Evolutionary conservation across 306 rosid genomes (phyloP).

Genomic region (Parietaria judaica): DNA sequence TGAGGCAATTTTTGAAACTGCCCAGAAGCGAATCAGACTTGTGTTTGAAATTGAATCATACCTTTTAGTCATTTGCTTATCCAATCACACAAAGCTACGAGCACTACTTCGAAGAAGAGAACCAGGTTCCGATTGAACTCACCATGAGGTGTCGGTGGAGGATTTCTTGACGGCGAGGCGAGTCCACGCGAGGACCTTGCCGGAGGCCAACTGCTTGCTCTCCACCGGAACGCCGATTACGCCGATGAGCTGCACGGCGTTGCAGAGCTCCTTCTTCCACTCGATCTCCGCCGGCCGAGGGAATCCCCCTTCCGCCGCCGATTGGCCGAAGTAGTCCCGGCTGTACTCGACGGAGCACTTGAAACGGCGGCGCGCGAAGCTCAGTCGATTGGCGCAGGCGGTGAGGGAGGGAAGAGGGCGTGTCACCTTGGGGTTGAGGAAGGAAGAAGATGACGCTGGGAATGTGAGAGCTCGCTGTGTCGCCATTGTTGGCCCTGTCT

Average conservation of each 20-base stretch:
- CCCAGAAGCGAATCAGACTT: too few relatives aligned
- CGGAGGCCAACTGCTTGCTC: slow-evolving; percentile 65
- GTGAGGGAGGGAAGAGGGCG: slow-evolving; percentile 6
- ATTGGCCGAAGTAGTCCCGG: slow-evolving; percentile 16
- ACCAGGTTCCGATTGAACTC: neutral
- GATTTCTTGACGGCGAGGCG: slow-evolving; percentile 77
- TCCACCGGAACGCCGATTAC: slow-evolving; percentile 58
- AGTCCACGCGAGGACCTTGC: slow-evolving; percentile 75
- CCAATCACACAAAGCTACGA: too few relatives aligned
- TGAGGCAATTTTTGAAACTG: too few relatives aligned
- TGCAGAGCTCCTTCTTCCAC: slow-evolving; percentile 87
- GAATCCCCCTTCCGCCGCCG: slow-evolving; percentile 23
- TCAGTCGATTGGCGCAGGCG: slow-evolving; percentile 10
- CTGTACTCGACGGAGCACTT: slow-evolving; percentile 42
- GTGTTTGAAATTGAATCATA: too few relatives aligned
- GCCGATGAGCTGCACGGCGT: slow-evolving; percentile 73
- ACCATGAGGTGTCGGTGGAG: slow-evolving; percentile 60
- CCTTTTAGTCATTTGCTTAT: too few relatives aligned
- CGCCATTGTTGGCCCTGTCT: slow-evolving; percentile 22
- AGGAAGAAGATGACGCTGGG: neutral
- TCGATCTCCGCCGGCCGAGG: slow-evolving; percentile 65
- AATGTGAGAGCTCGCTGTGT: slow-evolving; percentile 19
- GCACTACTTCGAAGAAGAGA: too few relatives aligned
- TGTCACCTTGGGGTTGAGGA: slow-evolving; percentile 12
- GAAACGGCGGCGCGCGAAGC: slow-evolving; percentile 17